phyloP scores from a whole-genome alignment of 2,329 filamentous ascomycete species.

The Tolypocladium cylindrosporum region DNA sequence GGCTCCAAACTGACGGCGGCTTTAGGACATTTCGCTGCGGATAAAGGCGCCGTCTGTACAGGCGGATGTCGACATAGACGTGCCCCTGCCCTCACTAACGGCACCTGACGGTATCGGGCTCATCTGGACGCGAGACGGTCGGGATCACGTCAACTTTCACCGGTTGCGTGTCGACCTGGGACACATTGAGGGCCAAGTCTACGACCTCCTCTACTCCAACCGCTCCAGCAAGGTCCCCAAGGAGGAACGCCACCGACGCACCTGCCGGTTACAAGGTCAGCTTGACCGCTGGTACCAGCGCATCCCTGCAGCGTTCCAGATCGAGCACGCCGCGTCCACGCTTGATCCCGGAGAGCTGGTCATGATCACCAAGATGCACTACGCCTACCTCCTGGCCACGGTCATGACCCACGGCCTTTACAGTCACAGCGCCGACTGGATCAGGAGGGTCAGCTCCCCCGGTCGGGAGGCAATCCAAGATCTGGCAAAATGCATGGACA shows the following conservation, averaged over 20 bases:
- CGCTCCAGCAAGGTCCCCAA: slow-evolving; percentile 15
- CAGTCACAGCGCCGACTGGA: slow-evolving; percentile 25
- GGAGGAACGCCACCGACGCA: slow-evolving; percentile 17
- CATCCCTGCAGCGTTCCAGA: slow-evolving; percentile 21
- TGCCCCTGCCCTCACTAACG: slow-evolving; percentile 21
- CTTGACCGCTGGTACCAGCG: slow-evolving; percentile 25
- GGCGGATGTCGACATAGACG: slow-evolving; percentile 28
- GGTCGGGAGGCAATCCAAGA: slow-evolving; percentile 14
- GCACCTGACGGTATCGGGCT: slow-evolving; percentile 21
- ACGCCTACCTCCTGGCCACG: slow-evolving; percentile 24
- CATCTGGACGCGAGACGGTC: slow-evolving; percentile 23
- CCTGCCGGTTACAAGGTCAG: slow-evolving; percentile 17
- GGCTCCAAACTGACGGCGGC: slow-evolving; percentile 7
- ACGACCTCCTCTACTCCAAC: slow-evolving; percentile 27
- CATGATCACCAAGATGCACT: slow-evolving; percentile 26
- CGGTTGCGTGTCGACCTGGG: slow-evolving; percentile 28
- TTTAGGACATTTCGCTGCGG: slow-evolving; percentile 23
- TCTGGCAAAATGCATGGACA: slow-evolving; percentile 3
- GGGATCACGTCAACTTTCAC: slow-evolving; percentile 25
- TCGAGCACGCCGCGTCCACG: slow-evolving; percentile 20
- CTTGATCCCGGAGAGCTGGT: slow-evolving; percentile 18
- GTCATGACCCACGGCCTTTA: slow-evolving; percentile 28
- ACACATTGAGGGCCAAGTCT: slow-evolving; percentile 29
- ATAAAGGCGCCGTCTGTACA: slow-evolving; percentile 27
- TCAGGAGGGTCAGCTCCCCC: slow-evolving; percentile 19